A percentile compares a stretch with the other conserved stretches of the same genome.
phyloP scores from a whole-genome alignment of 1,284 basidiomycete species.

The Moesziomyces antarcticus region DNA sequence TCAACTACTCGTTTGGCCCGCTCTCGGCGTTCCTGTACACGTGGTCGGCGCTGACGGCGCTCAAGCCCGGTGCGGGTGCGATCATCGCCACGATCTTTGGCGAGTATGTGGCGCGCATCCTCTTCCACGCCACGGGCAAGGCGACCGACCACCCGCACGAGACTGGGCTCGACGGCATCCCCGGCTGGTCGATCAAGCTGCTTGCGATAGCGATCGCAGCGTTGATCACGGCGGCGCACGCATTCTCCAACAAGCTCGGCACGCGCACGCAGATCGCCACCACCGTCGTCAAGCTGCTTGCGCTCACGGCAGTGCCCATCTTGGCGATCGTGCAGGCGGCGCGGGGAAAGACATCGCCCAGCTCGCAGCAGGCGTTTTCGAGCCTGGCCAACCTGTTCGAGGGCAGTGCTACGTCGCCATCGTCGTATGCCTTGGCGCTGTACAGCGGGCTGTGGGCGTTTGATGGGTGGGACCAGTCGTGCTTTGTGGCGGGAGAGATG shows the following conservation, averaged over 20 bases:
- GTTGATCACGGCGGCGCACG: slow-evolving; percentile 79
- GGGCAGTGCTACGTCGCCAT: slow-evolving; percentile 80
- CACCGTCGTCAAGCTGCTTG: slow-evolving; percentile 81
- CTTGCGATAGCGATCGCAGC: slow-evolving; percentile 81
- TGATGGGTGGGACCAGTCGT: slow-evolving; percentile 85
- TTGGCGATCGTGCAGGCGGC: slow-evolving; percentile 79
- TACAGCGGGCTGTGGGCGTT: slow-evolving; percentile 97
- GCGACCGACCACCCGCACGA: slow-evolving; percentile 75
- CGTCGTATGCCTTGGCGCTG: slow-evolving; percentile 88
- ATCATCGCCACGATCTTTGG: slow-evolving; percentile 71
- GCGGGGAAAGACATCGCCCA: slow-evolving; percentile 71
- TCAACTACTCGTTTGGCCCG: slow-evolving; percentile 80
- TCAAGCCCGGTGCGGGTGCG: slow-evolving; percentile 73
- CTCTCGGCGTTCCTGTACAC: slow-evolving; percentile 72
- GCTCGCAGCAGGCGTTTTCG: slow-evolving; percentile 43
- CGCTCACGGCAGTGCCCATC: slow-evolving; percentile 76
- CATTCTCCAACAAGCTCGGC: slow-evolving; percentile 81
- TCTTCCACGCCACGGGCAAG: slow-evolving; percentile 69
- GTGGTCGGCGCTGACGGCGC: slow-evolving; percentile 68
- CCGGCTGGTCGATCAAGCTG: slow-evolving; percentile 91
- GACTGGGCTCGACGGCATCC: slow-evolving; percentile 77
- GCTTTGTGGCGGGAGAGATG: slow-evolving; percentile 92
- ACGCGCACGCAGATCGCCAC: slow-evolving; percentile 85
- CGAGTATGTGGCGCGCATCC: slow-evolving; percentile 83
- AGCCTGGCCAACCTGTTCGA: slow-evolving; percentile 73